Percentiles rank a stretch among this genome's conserved stretches.
These are phyloP conservation scores for Umbelopsis ramanniana DNA, from an alignment of 192 early-diverging fungal species.

Conservation along the genomic window DNA sequence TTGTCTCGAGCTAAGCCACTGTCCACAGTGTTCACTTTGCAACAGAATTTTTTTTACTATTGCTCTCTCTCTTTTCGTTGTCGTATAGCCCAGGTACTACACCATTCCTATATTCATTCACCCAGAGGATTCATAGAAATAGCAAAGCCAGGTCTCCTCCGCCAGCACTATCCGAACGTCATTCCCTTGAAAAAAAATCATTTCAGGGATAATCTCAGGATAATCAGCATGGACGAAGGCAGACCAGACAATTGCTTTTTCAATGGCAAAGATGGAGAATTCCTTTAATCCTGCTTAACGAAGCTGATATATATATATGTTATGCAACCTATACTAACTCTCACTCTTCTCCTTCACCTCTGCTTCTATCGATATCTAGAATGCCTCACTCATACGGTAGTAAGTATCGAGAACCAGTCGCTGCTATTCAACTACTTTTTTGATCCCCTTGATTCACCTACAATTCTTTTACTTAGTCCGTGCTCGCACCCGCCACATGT, in stretches of 20 bases:
- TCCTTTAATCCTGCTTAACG: too few relatives aligned
- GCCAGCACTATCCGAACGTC: too few relatives aligned
- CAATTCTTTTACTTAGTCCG: slow-evolving; percentile 55
- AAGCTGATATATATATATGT: too few relatives aligned
- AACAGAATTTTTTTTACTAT: slow-evolving; percentile 22
- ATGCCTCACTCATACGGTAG: slow-evolving; percentile 39
- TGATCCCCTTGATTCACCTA: neutral
- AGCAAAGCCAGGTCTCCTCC: too few relatives aligned
- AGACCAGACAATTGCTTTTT: too few relatives aligned
- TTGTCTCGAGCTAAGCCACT: slow-evolving; percentile 7
- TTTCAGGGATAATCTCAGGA: too few relatives aligned
- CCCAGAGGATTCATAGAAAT: too few relatives aligned
- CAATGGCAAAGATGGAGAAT: too few relatives aligned
- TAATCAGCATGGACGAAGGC: too few relatives aligned
- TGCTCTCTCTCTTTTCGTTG: slow-evolving; percentile 29
- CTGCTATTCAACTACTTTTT: neutral
- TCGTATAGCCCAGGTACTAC: slow-evolving; percentile 21
- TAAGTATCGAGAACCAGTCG: slow-evolving; percentile 28
- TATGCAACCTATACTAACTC: neutral
- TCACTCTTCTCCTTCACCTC: neutral
- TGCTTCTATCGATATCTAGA: slow-evolving; percentile 12
- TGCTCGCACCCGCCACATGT: slow-evolving; percentile 98
- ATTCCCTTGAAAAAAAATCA: too few relatives aligned
- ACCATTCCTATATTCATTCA: neutral
- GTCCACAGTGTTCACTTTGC: slow-evolving; percentile 8